Evolutionary conservation across 2,329 filamentous ascomycete genomes (phyloP), one percentile per base, ranked within the genome.

Genomic region (Penicillium sp.): DNA sequence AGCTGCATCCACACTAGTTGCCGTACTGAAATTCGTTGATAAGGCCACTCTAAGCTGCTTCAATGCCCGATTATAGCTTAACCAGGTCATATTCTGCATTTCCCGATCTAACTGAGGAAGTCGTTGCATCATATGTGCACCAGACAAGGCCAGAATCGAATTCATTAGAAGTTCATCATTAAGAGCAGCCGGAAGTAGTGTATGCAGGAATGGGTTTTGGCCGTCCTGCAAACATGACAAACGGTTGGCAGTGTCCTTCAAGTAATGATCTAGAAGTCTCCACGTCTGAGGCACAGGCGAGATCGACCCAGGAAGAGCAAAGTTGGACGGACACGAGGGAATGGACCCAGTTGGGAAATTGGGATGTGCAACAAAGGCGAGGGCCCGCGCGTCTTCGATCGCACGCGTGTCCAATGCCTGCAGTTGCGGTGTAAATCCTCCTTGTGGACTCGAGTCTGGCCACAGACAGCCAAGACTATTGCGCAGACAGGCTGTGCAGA

Each of bases 221-320:
- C 42, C 52, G 43, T 60, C 55, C 29, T 62, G 60, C 24, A 60
- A 58, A 58, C 60, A 62, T 11, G 56, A 51, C 22, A 62, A 49
- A n/a, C 55, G 58, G 47, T 62, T 62, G 21, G 60, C 60, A n/a
- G 57, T 60, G 43, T 60, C 59, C 48, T 62, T 57, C 22, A 61
- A 24, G 42, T 59, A 61, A 51, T 61, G 59, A 48, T 61, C 56
- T 22, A 61, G 49, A 50, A 58, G 56, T 24, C 46, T 57, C 59
- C 59, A 61, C 1, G 59, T 59, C 24, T 57, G 56, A 16, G 54
- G 33, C 8, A 49, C 50, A 21, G 56, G 45, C 3, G 52, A 29
- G 6, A 54, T 47, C 3, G 56, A 56, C 10, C 56, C 59, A n/a
- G 56, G 54, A 7, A 58, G 39, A 14, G 29, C 49, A 19, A 61